Conservation (phyloP, 164 flowering plant genomes). For the Kingdonia uniflora region DNA sequence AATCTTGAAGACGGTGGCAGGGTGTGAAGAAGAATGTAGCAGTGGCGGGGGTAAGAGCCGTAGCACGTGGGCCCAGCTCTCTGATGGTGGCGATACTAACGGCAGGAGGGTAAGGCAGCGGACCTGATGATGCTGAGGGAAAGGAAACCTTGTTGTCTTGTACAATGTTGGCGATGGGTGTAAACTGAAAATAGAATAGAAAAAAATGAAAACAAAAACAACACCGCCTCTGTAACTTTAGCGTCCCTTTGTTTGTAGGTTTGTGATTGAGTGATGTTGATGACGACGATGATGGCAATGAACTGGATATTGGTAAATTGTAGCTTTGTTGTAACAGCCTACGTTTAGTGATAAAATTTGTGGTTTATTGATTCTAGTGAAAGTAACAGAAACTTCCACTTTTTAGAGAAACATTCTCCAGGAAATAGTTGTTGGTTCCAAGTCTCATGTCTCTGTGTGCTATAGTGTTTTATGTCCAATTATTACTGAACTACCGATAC, state of each 20-base stretch:
- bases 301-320: slow-evolving; percentile 9
- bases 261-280: slow-evolving; percentile 3
- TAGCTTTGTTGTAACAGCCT: slow-evolving; percentile 2
- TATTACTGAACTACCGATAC: no score
- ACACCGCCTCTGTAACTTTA: slow-evolving; percentile 4
- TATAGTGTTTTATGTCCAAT: no score
- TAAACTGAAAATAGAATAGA: neutral
- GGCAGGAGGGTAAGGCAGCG: slow-evolving; percentile 66
- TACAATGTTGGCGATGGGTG: slow-evolving; percentile 12
- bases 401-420: slow-evolving; percentile 1
- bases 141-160: slow-evolving; percentile 6
- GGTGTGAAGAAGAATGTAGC: slow-evolving; percentile 56
- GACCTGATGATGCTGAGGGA: slow-evolving; percentile 37
- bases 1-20: slow-evolving; percentile 63
- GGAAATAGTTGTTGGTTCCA: slow-evolving; percentile 22
- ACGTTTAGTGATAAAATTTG: neutral
- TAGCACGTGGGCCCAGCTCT: slow-evolving; percentile 78
- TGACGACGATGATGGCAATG: slow-evolving; percentile 16
- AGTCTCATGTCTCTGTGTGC: no score
- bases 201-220: neutral
- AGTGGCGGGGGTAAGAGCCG: slow-evolving; percentile 54
- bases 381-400: no score
- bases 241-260: slow-evolving; percentile 10
- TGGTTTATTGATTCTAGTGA: no score
- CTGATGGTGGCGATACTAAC: slow-evolving; percentile 64